Evolutionary conservation across 176 grass and related monocot species (phyloP).

Genomic region (Cenchrus americanus): DNA sequence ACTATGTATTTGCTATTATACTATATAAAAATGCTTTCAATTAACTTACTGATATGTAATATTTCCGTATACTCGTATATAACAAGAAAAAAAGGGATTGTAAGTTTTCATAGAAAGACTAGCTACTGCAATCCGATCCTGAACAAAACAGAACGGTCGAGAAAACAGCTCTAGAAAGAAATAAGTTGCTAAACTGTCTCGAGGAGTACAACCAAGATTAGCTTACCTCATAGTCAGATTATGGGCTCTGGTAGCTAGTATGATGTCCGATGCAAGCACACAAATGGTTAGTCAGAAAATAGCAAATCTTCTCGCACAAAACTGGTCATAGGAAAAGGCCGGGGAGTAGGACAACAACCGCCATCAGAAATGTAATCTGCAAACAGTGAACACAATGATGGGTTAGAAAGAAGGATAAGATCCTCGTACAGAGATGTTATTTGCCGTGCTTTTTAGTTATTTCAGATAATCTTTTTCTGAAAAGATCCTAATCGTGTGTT

Average conservation of each 20-base stretch:
- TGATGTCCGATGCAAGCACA: constrained; percentile 20
- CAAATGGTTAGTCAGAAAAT: constrained; percentile 21
- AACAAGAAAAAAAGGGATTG: neutral
- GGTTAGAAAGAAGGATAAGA: constrained; percentile 16
- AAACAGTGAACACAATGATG: constrained; percentile 34
- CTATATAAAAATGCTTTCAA: neutral
- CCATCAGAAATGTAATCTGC: constrained; percentile 53
- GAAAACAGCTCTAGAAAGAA: neutral
- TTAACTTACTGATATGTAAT: neutral
- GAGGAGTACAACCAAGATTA: neutral
- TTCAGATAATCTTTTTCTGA: neutral
- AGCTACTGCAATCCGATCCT: neutral
- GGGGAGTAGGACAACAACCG: constrained; percentile 57
- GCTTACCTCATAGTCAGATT: constrained; percentile 14
- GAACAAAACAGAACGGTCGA: neutral
- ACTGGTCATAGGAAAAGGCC: constrained; percentile 54
- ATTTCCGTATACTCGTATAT: neutral
- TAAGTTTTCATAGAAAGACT: neutral
- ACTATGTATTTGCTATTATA: neutral
- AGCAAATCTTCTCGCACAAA: constrained; percentile 15
- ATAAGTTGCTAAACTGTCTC: neutral
- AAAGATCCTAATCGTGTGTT: neutral
- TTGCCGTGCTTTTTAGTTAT: neutral
- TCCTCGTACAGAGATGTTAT: neutral
- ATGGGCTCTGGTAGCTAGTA: neutral